phyloP scores from a whole-genome alignment of 2,329 filamentous ascomycete species.

The Colletotrichum truncatum region DNA sequence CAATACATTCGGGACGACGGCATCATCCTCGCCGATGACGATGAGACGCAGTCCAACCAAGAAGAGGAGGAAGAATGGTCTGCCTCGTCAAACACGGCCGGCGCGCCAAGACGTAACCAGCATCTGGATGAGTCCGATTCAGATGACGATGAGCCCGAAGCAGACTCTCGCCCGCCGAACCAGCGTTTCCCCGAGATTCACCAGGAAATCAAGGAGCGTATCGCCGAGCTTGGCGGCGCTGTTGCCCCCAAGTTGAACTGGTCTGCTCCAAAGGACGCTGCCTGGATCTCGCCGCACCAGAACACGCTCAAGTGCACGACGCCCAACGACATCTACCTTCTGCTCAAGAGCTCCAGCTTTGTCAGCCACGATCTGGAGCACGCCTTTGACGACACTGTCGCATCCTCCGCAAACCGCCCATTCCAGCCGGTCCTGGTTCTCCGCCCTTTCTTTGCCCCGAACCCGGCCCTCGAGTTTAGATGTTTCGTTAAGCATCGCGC shows the following conservation, averaged over 20 bases:
- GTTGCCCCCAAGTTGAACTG: slow-evolving; percentile 96
- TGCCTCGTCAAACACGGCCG: slow-evolving; percentile 30
- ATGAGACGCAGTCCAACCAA: slow-evolving; percentile 61
- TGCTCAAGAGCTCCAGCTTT: slow-evolving; percentile 95
- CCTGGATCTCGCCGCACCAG: slow-evolving; percentile 83
- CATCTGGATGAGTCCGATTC: slow-evolving; percentile 51
- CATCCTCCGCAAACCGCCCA: slow-evolving; percentile 37
- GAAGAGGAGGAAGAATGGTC: slow-evolving; percentile 65
- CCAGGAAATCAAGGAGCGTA: slow-evolving; percentile 77
- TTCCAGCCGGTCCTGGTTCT: slow-evolving; percentile 86
- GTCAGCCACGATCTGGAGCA: slow-evolving; percentile 94
- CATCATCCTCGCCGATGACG: slow-evolving; percentile 84
- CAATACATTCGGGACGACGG: slow-evolving; percentile 92
- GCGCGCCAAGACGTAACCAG: slow-evolving; percentile 34
- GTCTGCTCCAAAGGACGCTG: slow-evolving; percentile 96
- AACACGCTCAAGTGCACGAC: slow-evolving; percentile 93
- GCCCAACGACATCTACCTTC: slow-evolving; percentile 90
- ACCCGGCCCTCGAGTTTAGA: slow-evolving; percentile 92
- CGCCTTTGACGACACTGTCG: slow-evolving; percentile 81
- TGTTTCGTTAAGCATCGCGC: slow-evolving; percentile 89
- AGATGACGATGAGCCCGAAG: slow-evolving; percentile 60
- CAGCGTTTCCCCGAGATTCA: slow-evolving; percentile 77
- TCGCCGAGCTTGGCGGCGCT: slow-evolving; percentile 82
- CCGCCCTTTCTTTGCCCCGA: slow-evolving; percentile 86
- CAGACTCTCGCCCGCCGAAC: slow-evolving; percentile 56